Percentiles rank a stretch among this genome's conserved stretches.
These are phyloP conservation scores for Jackrogersella multiformis DNA, from an alignment of 495 filamentous ascomycete species.

Conservation along the genomic window DNA sequence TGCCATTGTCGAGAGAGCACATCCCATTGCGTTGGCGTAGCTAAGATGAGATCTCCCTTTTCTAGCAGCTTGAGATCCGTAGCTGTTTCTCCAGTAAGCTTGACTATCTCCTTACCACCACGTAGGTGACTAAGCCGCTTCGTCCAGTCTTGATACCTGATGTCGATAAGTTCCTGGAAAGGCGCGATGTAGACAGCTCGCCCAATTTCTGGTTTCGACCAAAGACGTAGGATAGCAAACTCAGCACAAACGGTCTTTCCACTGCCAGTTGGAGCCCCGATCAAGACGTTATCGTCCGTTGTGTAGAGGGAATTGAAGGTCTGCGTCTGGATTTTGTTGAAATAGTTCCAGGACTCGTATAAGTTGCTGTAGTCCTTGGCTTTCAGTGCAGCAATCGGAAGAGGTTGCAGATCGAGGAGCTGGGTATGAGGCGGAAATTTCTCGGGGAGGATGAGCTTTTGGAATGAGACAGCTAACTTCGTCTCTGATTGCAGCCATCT, in stretches of 20 bases:
- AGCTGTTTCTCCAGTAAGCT: constrained; percentile 92
- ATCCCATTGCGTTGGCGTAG: constrained; percentile 95
- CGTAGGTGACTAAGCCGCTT: constrained; percentile 74
- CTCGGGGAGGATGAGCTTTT: constrained; percentile 91
- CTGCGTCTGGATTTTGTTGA: constrained; percentile 98
- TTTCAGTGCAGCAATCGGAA: constrained; percentile 89
- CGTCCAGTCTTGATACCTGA: constrained; percentile 81
- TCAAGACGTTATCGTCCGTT: constrained; percentile 90
- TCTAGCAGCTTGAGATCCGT: constrained; percentile 91
- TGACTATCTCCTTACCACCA: constrained; percentile 91
- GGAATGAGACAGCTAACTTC: constrained; percentile 91
- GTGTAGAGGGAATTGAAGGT: constrained; percentile 92
- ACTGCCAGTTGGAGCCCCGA: constrained; percentile 89
- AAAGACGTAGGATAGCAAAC: constrained; percentile 88
- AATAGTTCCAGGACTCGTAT: constrained; percentile 85
- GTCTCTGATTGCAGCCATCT: constrained; percentile 99
- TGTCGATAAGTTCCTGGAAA: constrained; percentile 93
- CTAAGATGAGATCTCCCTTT: constrained; percentile 87
- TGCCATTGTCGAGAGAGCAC: constrained; percentile 95
- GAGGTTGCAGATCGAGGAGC: constrained; percentile 86
- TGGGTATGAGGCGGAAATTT: constrained; percentile 95
- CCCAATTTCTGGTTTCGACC: constrained; percentile 75
- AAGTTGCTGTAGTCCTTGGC: constrained; percentile 80
- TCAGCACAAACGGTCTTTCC: constrained; percentile 98
- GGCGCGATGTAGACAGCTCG: constrained; percentile 95